Evolutionary conservation across 257 asterid species (phyloP), one percentile per base, ranked within the genome.

Genomic region (Penstemon eatonii): DNA sequence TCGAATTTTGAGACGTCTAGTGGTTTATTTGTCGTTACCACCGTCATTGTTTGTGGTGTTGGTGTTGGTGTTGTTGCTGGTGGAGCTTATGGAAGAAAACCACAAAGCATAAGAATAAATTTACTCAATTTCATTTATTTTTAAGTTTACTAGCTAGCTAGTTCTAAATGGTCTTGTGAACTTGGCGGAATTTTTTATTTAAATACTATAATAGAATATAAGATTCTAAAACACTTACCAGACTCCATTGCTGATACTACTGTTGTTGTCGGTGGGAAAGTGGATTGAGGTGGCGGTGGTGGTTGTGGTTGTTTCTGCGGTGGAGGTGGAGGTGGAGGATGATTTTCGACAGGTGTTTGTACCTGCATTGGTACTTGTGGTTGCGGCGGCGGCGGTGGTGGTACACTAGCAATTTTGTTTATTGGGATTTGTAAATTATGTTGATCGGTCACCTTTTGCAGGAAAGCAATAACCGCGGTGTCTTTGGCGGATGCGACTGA

Each of bases 401-500:
- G 51, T 19, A 82, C 41, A 55, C 49, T 61, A 4, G 42, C 5
- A 67, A 15, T 13, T 52, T 44, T 60, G 7, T 10, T 65, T 9
- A 53, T 57, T 5, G 90, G 86, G 47, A 58, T 70, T 40, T 70
- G 88, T 5, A 64, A 6, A 45, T 73, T 75, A 25, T 83, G 80
- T 54, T 88, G 86, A 10, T 84, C 86, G 4, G 85, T 73, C 7
- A 84, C 78, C 61, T 87, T 85, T 47, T 91, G 96, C 60, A 94
- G 53, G 69, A 91, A 89, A 1, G 91, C 73, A 9, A 91, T 80
- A 39, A 94, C 85, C 0, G 99, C 97, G 0, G 88, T 77, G 50
- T 94, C 99, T 43, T 85, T 91, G 0, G 96, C 90, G 0, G 96
- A 88, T 0, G 99, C 79, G 73, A 77, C 60, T 3, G 97, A 84